These are phyloP conservation scores for Starmera caribaea DNA, from an alignment of 805 yeast genomes.

Conservation along the genomic window DNA sequence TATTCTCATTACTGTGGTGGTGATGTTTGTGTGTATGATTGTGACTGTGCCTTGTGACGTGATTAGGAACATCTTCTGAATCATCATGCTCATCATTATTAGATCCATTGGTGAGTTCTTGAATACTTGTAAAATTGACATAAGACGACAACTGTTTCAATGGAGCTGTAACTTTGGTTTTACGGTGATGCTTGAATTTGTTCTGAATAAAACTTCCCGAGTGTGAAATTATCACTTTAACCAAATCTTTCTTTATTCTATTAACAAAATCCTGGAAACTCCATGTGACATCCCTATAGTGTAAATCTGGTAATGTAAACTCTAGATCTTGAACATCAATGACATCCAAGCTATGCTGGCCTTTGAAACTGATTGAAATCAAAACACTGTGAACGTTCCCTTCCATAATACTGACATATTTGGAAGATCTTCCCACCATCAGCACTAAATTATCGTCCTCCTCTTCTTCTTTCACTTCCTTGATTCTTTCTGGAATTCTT, in stretches of 20 bases:
- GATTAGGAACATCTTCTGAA: not conserved
- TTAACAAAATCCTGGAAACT: conserved; percentile 44
- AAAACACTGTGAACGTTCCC: conserved; percentile 37
- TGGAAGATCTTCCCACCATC: conserved; percentile 67
- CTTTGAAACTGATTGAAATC: conserved; percentile 61
- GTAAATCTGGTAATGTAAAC: conserved; percentile 40
- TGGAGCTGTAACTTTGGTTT: conserved; percentile 18
- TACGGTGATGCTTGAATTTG: conserved; percentile 40
- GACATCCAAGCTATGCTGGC: conserved; percentile 43
- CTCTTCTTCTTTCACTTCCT: conserved; percentile 1
- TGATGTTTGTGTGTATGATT: not conserved
- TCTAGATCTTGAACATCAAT: conserved; percentile 49
- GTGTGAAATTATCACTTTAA: conserved; percentile 45
- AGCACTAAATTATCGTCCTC: conserved; percentile 30
- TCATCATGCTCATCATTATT: not conserved
- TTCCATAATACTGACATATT: conserved; percentile 51
- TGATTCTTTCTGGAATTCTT: not conserved
- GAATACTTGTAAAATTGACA: conserved; percentile 3
- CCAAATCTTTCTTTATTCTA: conserved; percentile 44
- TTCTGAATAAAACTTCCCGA: conserved; percentile 54
- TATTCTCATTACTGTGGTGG: no score
- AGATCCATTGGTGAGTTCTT: not conserved
- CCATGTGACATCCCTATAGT: conserved; percentile 43
- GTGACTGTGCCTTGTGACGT: not conserved
- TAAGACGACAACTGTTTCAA: conserved; percentile 24